Conservation (phyloP, 176 grass and related monocot species). For the Areca catechu region DNA sequence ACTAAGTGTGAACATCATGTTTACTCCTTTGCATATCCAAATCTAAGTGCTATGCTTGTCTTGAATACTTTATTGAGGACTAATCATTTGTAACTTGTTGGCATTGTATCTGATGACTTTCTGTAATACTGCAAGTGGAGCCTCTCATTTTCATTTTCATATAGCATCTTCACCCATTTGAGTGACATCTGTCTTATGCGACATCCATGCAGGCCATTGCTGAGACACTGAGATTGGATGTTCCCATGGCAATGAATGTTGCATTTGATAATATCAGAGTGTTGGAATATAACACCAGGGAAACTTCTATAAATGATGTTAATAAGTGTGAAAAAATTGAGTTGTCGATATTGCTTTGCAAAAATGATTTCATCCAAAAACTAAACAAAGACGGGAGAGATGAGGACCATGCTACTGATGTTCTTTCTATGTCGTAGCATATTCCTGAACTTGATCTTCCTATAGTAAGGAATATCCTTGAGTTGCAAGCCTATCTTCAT, state of each 20-base stretch:
- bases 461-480: slow-evolving; percentile 43
- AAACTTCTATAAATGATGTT: slow-evolving; percentile 55
- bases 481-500: slow-evolving; percentile 10
- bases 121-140: no score
- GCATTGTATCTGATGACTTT: no score
- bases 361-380: slow-evolving; percentile 52
- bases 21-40: no score
- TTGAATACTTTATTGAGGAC: no score
- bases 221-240: slow-evolving; percentile 78
- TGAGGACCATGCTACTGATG: slow-evolving; percentile 42
- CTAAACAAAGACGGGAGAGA: slow-evolving; percentile 73
- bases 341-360: slow-evolving; percentile 59
- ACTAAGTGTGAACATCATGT: no score
- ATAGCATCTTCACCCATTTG: no score
- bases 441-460: slow-evolving; percentile 62
- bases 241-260: slow-evolving; percentile 87
- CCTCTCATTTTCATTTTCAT: no score
- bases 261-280: slow-evolving; percentile 65
- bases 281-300: slow-evolving; percentile 55
- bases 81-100: no score
- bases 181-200: no score
- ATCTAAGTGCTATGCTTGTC: no score
- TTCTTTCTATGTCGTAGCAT: slow-evolving; percentile 58
- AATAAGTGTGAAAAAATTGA: slow-evolving; percentile 80
- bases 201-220: slow-evolving; percentile 48